Evolutionary conservation across 495 filamentous ascomycete species (phyloP).

Genomic region (Annulohypoxylon bovei): DNA sequence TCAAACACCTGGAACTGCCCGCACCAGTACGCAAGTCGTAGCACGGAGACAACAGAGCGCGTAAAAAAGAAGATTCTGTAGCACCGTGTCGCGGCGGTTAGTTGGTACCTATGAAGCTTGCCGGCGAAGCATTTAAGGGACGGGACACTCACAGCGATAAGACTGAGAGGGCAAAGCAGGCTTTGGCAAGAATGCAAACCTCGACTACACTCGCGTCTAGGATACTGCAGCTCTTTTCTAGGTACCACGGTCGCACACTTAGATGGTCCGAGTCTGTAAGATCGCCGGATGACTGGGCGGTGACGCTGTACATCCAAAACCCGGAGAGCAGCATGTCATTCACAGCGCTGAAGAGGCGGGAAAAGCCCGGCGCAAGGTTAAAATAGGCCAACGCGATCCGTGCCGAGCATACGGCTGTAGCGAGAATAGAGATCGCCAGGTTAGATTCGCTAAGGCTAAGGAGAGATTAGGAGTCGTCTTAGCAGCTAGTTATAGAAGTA

Average conservation of each 20-base stretch:
- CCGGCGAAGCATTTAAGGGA: neutral
- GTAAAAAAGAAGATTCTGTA: constrained; percentile 29
- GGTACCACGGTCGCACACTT: constrained; percentile 36
- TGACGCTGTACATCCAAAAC: constrained; percentile 39
- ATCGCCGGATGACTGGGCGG: constrained; percentile 32
- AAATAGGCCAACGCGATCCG: constrained; percentile 14
- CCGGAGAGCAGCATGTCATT: constrained; percentile 38
- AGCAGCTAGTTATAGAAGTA: neutral
- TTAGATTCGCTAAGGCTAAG: constrained; percentile 31
- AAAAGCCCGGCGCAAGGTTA: constrained; percentile 2
- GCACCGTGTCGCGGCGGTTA: neutral
- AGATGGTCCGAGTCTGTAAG: constrained; percentile 34
- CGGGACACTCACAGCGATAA: constrained; percentile 37
- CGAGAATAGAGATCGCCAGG: constrained; percentile 25
- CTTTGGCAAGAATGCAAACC: constrained; percentile 34
- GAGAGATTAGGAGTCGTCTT: constrained; percentile 3
- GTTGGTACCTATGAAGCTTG: neutral
- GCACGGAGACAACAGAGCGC: constrained; percentile 18
- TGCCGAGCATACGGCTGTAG: constrained; percentile 16
- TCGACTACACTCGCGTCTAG: neutral
- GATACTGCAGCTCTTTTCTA: constrained; percentile 22
- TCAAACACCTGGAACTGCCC: constrained; percentile 26
- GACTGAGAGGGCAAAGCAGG: constrained; percentile 30
- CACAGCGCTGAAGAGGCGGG: constrained; percentile 1
- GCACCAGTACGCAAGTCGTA: constrained; percentile 38